Base-by-base conservation (phyloP, 106 monocot genomes). In the Apostasia ramifera region DNA sequence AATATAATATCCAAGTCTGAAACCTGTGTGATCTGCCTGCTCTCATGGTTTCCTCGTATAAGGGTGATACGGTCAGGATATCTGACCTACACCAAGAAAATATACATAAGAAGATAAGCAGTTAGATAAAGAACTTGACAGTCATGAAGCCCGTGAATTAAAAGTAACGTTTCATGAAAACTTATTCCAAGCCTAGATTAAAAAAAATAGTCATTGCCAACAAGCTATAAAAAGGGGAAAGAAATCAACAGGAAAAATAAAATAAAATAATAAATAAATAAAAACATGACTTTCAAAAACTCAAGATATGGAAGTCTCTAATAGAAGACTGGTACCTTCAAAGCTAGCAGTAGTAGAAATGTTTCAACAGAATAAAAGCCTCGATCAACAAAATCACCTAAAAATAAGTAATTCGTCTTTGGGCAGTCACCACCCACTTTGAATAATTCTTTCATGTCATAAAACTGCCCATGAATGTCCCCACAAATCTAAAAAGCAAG, bases 321-420 rank as follows among this genome's bases (percentile, higher is more conserved):
- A 26, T 26, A 26, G 26, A 26, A 26, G 26, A 26, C 26, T 26
- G 26, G 26, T 77, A 98, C 98, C 90, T 98, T 98, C 63, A 98
- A 73, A 4, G 98, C 98, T 8, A 98, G 73, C 12, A 98, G 71
- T 62, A 98, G 98, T 40, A 93, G 68, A 85, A 98, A 98, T 56
- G 98, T 93, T 80, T 98, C 98, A 66, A 98, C 98, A 78, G 98
- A 98, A 82, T 98, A 98, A 77, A 93, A 98, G 56, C 98, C 98
- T 50, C 93, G 72, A 61, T 98, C 98, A 70, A 98, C 98, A 90
- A 98, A 98, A 85, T 98, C 98, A 50, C 98, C 98, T 44, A 98
- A 75, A 82, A 98, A 93, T 70, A 98, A 71, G 71, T 98, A 98
- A 73, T 93, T 98, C 55, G 98, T 98, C 81, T 90, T 87, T 57